A percentile compares a stretch with the other conserved stretches of the same genome.
phyloP scores from a whole-genome alignment of 1,139 yeast species.

The Casaregolazyma lundiana region DNA sequence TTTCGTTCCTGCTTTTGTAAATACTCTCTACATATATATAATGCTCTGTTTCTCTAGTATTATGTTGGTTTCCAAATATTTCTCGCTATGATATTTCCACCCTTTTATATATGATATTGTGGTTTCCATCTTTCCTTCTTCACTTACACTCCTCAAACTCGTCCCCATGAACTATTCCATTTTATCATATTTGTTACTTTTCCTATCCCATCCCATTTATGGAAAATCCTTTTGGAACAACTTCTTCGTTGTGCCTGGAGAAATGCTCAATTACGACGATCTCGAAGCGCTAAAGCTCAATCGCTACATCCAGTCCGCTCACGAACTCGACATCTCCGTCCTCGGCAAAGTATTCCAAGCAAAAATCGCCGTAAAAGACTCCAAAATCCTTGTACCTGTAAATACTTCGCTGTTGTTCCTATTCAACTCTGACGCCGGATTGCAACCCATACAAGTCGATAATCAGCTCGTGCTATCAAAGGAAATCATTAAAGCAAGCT shows the following conservation, averaged over 20 bases:
- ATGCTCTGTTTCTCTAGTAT: constrained; percentile 10
- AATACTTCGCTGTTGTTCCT: constrained; percentile 24
- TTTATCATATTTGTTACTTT: background rate
- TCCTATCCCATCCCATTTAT: constrained; percentile 1
- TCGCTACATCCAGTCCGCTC: constrained; percentile 10
- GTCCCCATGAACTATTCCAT: background rate
- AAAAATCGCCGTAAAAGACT: constrained; percentile 16
- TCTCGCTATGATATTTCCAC: background rate
- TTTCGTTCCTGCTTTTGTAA: background rate
- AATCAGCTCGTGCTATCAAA: constrained; percentile 20
- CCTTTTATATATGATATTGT: constrained; percentile 1
- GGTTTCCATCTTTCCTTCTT: background rate
- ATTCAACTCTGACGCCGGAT: constrained; percentile 19
- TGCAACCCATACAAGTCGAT: background rate
- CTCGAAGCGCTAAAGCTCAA: constrained; percentile 18
- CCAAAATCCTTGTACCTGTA: constrained; percentile 20
- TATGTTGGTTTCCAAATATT: constrained; percentile 13
- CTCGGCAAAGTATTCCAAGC: constrained; percentile 18
- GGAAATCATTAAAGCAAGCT: constrained; percentile 10
- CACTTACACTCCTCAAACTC: background rate
- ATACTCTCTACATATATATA: background rate
- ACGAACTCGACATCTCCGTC: constrained; percentile 14
- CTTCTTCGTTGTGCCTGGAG: constrained; percentile 22
- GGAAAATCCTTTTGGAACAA: constrained; percentile 16
- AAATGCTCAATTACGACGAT: constrained; percentile 20